A percentile compares a stretch with the other conserved stretches of the same genome.
Conservation (phyloP, 208 protist species). For the Lotmaria passim region DNA sequence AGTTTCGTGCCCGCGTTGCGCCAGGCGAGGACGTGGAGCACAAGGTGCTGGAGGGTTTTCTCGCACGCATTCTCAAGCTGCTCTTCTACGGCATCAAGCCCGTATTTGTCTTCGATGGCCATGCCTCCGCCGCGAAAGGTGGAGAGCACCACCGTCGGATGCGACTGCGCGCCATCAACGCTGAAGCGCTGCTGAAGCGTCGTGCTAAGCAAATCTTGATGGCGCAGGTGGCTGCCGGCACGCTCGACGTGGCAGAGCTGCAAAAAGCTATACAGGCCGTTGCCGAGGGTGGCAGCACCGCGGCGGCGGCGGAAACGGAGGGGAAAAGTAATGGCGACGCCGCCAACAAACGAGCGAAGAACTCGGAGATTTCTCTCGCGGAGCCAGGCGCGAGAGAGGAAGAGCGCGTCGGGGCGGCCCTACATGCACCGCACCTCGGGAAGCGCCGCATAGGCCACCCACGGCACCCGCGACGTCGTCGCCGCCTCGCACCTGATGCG, state of each 20-base stretch:
- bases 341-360: neutral
- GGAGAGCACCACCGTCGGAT: slow-evolving; percentile 63
- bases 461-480: neutral
- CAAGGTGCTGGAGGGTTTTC: slow-evolving; percentile 78
- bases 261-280: slow-evolving; percentile 6
- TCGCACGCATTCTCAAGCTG: slow-evolving; percentile 85
- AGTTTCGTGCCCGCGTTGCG: slow-evolving; percentile 62
- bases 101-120: slow-evolving; percentile 91
- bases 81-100: slow-evolving; percentile 88
- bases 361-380: neutral
- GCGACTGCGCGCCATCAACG: slow-evolving; percentile 40
- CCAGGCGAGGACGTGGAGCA: slow-evolving; percentile 59
- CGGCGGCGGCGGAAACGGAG: neutral
- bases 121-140: slow-evolving; percentile 57
- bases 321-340: neutral
- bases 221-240: slow-evolving; percentile 69
- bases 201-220: slow-evolving; percentile 69
- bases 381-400: neutral
- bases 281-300: neutral
- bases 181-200: slow-evolving; percentile 45
- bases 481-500: slow-evolving; percentile 41
- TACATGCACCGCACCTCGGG: neutral
- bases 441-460: slow-evolving; percentile 1
- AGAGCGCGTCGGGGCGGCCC: no score
- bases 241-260: slow-evolving; percentile 43